These are phyloP conservation scores for Alternaria infectoria DNA, from an alignment of 2,329 filamentous ascomycete species.

Conservation along the genomic window DNA sequence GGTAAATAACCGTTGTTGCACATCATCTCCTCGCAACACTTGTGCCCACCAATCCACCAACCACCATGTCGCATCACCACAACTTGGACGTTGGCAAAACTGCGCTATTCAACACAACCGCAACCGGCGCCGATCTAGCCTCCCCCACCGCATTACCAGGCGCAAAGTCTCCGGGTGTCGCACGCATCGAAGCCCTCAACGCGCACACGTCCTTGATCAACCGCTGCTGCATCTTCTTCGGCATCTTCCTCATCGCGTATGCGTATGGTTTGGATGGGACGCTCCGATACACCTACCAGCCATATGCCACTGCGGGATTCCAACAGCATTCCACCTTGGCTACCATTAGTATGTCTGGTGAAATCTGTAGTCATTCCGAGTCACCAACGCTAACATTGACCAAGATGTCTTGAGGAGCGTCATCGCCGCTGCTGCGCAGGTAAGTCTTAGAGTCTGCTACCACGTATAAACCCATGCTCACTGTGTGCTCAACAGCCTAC, in stretches of 20 bases:
- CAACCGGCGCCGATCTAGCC: neutral
- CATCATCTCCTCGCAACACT: no score
- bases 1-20: neutral
- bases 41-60: neutral
- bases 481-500: conserved; percentile 47
- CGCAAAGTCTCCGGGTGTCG: conserved; percentile 60
- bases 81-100: neutral
- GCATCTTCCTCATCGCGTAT: conserved; percentile 69
- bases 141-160: conserved; percentile 22
- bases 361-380: neutral
- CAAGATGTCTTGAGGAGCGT: conserved; percentile 61
- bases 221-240: conserved; percentile 64
- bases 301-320: conserved; percentile 61
- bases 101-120: neutral
- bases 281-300: conserved; percentile 56
- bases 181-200: conserved; percentile 64
- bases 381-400: neutral
- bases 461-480: neutral
- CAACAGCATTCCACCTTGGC: conserved; percentile 58
- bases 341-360: conserved; percentile 54
- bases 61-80: neutral
- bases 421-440: conserved; percentile 62
- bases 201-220: conserved; percentile 60
- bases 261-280: conserved; percentile 63
- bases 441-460: neutral